These are phyloP conservation scores for Begonia peltatifolia DNA, from an alignment of 306 rosid species.

Conservation along the genomic window DNA sequence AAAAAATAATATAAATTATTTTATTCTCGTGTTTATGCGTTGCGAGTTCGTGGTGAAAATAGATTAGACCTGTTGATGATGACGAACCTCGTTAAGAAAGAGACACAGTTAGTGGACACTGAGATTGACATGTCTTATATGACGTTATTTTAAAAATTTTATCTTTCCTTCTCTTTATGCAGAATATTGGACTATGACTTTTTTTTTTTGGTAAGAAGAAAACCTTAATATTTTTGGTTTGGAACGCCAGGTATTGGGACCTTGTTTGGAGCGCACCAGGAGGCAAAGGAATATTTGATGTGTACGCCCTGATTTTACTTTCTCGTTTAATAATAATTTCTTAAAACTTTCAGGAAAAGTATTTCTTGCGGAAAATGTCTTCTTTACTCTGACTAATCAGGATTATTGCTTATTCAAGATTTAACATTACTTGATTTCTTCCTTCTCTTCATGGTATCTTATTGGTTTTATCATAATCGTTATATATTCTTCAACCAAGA, in stretches of 20 bases:
- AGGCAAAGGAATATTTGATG: conserved; percentile 74
- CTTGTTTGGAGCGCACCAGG: conserved; percentile 91
- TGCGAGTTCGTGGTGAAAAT: background rate
- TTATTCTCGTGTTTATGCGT: background rate
- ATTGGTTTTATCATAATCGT: background rate
- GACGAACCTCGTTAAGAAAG: background rate
- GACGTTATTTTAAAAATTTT: background rate
- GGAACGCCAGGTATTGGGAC: conserved; percentile 74
- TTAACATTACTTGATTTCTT: too few relatives aligned
- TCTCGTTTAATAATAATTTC: background rate
- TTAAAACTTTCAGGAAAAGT: background rate
- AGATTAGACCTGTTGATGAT: background rate
- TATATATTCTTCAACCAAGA: conserved; percentile 9
- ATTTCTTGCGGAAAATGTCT: background rate
- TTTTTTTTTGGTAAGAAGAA: too few relatives aligned
- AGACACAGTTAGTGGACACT: background rate
- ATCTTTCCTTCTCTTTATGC: background rate
- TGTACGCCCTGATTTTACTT: conserved; percentile 38
- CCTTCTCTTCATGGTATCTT: background rate
- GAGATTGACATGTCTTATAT: background rate
- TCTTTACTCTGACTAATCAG: background rate
- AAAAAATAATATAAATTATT: background rate
- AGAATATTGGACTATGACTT: background rate
- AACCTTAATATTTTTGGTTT: background rate
- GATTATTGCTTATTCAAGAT: background rate